Percentiles rank a stretch among this genome's conserved stretches.
These are phyloP conservation scores for Neolentinus lepideus DNA, from an alignment of 1,284 basidiomycete species.

Conservation along the genomic window DNA sequence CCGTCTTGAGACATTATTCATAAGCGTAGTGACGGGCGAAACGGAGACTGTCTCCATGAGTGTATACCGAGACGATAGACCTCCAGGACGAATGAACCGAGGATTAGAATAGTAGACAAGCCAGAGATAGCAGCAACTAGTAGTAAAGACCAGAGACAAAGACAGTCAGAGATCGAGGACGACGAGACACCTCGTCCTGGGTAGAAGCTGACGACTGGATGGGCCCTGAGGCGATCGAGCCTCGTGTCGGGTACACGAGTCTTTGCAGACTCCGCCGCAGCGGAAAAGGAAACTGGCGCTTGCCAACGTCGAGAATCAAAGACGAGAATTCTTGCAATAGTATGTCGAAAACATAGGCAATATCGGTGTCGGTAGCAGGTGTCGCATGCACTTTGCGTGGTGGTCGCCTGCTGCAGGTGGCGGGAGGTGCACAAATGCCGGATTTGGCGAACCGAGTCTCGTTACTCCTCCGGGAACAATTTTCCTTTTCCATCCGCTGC, in stretches of 20 bases:
- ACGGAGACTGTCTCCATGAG: conserved; percentile 15
- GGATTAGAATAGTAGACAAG: neutral
- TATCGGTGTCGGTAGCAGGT: neutral
- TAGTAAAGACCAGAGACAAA: neutral
- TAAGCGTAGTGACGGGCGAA: conserved; percentile 12
- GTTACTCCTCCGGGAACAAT: neutral
- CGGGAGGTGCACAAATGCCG: neutral
- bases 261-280: conserved; percentile 5
- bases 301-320: neutral
- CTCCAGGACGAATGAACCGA: neutral
- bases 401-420: neutral
- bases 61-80: neutral
- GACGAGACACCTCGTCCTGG: neutral
- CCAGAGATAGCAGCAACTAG: neutral
- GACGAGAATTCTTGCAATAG: neutral
- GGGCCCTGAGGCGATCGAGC: conserved; percentile 24
- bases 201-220: conserved; percentile 8
- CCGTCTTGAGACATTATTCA: conserved; percentile 8
- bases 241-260: conserved; percentile 34
- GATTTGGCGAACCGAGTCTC: neutral
- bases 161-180: conserved; percentile 9
- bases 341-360: neutral
- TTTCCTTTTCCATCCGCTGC: neutral
- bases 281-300: neutral
- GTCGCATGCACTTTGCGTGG: neutral